Base-by-base conservation (phyloP, 1,284 basidiomycete genomes). In the Apiotrichum akiyoshidainum region DNA sequence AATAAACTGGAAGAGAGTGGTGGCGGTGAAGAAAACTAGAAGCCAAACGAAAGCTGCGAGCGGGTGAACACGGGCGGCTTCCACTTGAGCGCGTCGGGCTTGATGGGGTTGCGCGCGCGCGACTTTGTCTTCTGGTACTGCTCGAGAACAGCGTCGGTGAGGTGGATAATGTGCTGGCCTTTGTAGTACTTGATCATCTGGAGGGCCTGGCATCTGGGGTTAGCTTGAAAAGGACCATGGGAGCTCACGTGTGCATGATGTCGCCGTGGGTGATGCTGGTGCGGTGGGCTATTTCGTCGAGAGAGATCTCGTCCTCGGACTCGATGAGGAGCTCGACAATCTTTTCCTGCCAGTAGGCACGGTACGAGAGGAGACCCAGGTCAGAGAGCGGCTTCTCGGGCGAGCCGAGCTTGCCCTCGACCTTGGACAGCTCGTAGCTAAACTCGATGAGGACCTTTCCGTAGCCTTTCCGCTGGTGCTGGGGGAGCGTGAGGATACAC, bases 311-410 rank as follows among this genome's bases (percentile, higher is more conserved):
- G 59, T 88, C 85, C 55, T 80, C 73, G 26, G 85, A 85, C 64
- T 83, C 85, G 63, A 97, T 80, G 49, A 99, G 80, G 35, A 95
- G 82, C 59, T 96, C 94, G 67, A 99, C 88, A 71, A 99, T 98
- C 56, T 89, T 91, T 77, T 98, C 94, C 61, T 90, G 89, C 96
- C 96, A 99, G 74, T 95, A 99, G 34, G 95, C 92, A 53, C 95
- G 84, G 78, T 99, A 99, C 49, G 90, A 83, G 61, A 99, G 81
- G 64, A 99, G 80, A 41, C 96, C 96, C 53, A 99, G 81, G 80
- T 99, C 96, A 69, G 87, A 90, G 39, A 99, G 83, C 21, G 96
- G 96, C 78, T 99, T 99, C 81, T 99, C 96, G 3, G 96, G 96
- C 68, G 89, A 93, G 14, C 96, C 96, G 5, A 95, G 84, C 76